A percentile compares a stretch with the other conserved stretches of the same genome.
Conservation (phyloP, 2,329 filamentous ascomycete genomes). For the Phaeosphaeriaceae sp. region DNA sequence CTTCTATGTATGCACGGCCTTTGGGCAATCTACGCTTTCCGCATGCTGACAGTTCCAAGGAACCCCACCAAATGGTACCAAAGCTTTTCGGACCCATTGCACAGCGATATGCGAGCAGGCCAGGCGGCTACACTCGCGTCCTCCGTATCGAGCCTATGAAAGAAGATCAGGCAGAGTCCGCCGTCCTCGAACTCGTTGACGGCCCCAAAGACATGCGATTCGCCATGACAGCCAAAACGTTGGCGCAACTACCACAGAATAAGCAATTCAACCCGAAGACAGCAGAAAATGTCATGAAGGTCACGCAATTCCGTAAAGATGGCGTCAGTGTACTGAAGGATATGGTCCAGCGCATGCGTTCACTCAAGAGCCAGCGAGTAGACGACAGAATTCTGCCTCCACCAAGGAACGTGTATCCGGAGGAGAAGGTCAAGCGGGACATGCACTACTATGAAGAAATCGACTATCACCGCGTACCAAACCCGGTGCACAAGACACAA, state of each 20-base stretch:
- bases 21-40: slow-evolving; percentile 9
- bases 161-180: slow-evolving; percentile 85
- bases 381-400: slow-evolving; percentile 37
- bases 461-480: slow-evolving; percentile 29
- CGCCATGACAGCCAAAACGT: slow-evolving; percentile 86
- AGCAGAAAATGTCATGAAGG: slow-evolving; percentile 79
- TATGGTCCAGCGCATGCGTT: slow-evolving; percentile 57
- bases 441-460: slow-evolving; percentile 40
- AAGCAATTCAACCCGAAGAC: slow-evolving; percentile 75
- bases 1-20: slow-evolving; percentile 75
- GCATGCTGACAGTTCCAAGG: slow-evolving; percentile 56
- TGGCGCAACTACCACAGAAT: slow-evolving; percentile 68
- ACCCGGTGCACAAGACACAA: slow-evolving; percentile 16
- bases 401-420: slow-evolving; percentile 43
- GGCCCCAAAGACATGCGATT: slow-evolving; percentile 94
- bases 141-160: slow-evolving; percentile 90
- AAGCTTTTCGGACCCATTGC: slow-evolving; percentile 89
- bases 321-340: slow-evolving; percentile 73
- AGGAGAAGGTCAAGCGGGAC: slow-evolving; percentile 31
- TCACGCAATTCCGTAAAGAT: slow-evolving; percentile 74
- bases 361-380: slow-evolving; percentile 29
- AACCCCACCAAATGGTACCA: slow-evolving; percentile 73
- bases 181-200: slow-evolving; percentile 94
- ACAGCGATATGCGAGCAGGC: slow-evolving; percentile 77
- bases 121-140: slow-evolving; percentile 94